Conservation (phyloP, 75 land plant species). For the Cunninghamia lanceolata region DNA sequence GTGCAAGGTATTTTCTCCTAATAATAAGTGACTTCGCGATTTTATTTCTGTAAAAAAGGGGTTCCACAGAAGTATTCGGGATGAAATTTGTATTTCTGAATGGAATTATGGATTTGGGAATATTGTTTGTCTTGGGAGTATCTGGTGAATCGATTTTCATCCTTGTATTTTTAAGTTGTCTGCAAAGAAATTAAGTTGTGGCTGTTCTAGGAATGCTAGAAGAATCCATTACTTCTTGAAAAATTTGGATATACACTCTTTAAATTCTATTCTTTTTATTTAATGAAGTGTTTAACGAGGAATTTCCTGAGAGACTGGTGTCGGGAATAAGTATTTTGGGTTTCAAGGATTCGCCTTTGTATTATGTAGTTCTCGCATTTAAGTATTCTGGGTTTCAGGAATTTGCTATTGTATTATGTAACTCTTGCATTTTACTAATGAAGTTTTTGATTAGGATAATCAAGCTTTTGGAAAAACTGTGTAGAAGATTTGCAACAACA, state of each 20-base stretch:
- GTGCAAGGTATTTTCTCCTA: constrained; percentile 57
- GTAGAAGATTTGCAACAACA: background rate
- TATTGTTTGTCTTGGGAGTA: background rate
- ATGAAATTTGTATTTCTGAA: background rate
- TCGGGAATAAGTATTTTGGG: background rate
- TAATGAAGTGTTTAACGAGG: background rate
- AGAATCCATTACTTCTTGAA: background rate
- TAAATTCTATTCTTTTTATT: background rate
- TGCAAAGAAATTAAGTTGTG: background rate
- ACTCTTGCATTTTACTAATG: background rate
- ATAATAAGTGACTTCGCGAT: no score
- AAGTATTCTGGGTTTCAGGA: background rate
- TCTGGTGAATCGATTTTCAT: background rate
- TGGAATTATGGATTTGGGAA: background rate
- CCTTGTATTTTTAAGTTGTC: background rate
- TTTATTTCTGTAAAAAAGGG: background rate
- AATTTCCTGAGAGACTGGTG: background rate
- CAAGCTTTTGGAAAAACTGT: background rate
- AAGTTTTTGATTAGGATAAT: background rate
- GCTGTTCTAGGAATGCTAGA: background rate
- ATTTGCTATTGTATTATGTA: background rate
- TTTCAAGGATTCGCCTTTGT: background rate
- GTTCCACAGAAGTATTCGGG: background rate
- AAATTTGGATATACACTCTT: background rate
- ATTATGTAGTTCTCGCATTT: no score